Percentiles rank a stretch among this genome's conserved stretches.
Evolutionary conservation across 2,329 filamentous ascomycete genomes (phyloP).

Genomic region (Anisogramma anomala): DNA sequence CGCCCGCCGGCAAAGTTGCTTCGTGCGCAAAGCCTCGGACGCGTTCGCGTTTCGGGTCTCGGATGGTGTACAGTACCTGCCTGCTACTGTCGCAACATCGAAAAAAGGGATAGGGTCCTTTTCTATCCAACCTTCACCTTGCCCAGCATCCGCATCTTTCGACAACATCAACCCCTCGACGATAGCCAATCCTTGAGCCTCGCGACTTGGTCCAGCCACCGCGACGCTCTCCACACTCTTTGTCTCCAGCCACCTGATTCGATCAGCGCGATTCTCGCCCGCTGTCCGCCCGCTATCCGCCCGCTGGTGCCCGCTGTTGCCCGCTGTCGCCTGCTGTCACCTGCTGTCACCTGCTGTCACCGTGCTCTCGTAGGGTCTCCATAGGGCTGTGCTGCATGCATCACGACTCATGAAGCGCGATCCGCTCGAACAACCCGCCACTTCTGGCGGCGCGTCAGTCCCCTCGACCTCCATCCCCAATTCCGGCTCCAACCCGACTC

Average conservation of each 20-base stretch:
- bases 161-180: too few species aligned
- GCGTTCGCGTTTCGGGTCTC: constrained; percentile 8
- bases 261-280: constrained; percentile 23
- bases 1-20: constrained; percentile 3
- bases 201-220: constrained; percentile 7
- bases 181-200: background rate
- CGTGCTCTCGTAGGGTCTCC: constrained; percentile 12
- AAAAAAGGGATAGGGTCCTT: background rate
- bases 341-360: too few species aligned
- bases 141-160: background rate
- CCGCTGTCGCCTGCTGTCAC: too few species aligned
- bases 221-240: constrained; percentile 17
- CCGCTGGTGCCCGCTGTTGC: too few species aligned
- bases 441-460: constrained; percentile 17
- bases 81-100: background rate
- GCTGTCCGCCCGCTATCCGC: constrained; percentile 15
- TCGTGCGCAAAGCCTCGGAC: background rate
- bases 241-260: constrained; percentile 17
- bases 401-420: constrained; percentile 24
- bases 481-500: background rate
- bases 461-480: background rate
- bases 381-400: constrained; percentile 21
- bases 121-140: background rate
- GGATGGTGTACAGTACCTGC: constrained; percentile 1
- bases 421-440: constrained; percentile 17